A percentile compares a stretch with the other conserved stretches of the same genome.
Conservation (phyloP, 2,329 filamentous ascomycete species). For the Blumeriella jaapii region DNA sequence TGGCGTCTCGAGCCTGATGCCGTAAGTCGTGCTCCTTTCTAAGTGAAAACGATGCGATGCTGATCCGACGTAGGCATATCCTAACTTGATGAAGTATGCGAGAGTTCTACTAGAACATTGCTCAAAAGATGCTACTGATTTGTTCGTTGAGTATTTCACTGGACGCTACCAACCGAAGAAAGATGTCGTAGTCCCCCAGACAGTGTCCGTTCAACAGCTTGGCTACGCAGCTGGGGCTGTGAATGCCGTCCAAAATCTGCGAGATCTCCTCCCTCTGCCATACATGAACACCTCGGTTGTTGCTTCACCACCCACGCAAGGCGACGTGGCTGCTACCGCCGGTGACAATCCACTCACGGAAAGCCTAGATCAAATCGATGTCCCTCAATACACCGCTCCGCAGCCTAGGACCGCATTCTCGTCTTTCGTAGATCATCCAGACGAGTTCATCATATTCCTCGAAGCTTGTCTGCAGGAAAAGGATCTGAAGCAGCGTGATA, state of each 20-base stretch:
- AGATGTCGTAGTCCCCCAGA: conserved; percentile 32
- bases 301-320: conserved; percentile 40
- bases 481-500: conserved; percentile 60
- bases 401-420: conserved; percentile 86
- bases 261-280: conserved; percentile 70
- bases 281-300: conserved; percentile 62
- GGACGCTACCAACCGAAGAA: conserved; percentile 67
- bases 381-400: conserved; percentile 61
- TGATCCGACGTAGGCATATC: conserved; percentile 50
- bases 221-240: conserved; percentile 40
- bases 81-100: conserved; percentile 89
- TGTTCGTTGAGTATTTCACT: conserved; percentile 94
- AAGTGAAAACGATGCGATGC: neutral
- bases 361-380: conserved; percentile 30
- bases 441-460: conserved; percentile 85
- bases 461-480: conserved; percentile 73
- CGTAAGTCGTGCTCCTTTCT: conserved; percentile 35
- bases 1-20: conserved; percentile 72
- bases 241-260: conserved; percentile 75
- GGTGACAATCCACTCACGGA: conserved; percentile 42
- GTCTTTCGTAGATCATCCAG: conserved; percentile 86
- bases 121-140: conserved; percentile 64
- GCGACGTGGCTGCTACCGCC: conserved; percentile 39
- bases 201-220: conserved; percentile 12
- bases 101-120: conserved; percentile 83